Evolutionary conservation across 1,284 basidiomycete species (phyloP).

Genomic region (Anthracocystis setariae): DNA sequence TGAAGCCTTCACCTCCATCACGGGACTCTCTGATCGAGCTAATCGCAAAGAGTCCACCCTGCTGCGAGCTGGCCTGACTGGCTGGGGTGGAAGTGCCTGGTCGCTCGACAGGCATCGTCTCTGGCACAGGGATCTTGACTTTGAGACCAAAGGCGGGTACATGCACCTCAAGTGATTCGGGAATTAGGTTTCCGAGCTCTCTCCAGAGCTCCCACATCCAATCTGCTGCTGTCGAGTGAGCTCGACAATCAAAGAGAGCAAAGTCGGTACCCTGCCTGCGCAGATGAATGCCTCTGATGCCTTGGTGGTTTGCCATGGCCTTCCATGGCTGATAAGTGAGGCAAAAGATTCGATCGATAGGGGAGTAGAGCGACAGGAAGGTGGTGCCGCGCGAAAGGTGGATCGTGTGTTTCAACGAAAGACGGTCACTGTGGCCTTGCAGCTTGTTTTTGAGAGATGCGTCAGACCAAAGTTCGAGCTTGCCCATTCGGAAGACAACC

Average conservation of each 20-base stretch:
- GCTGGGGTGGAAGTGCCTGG: conserved; percentile 16
- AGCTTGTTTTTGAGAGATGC: conserved; percentile 68
- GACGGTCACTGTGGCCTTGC: conserved; percentile 67
- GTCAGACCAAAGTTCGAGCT: conserved; percentile 81
- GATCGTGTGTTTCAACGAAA: conserved; percentile 70
- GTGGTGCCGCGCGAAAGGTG: conserved; percentile 54
- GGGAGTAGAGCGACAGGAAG: conserved; percentile 80
- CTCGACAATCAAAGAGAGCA: conserved; percentile 76
- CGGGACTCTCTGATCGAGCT: conserved; percentile 32
- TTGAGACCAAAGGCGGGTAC: conserved; percentile 73
- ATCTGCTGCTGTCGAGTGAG: conserved; percentile 77
- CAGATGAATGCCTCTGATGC: conserved; percentile 68
- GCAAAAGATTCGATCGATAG: conserved; percentile 81
- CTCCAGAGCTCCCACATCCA: conserved; percentile 86
- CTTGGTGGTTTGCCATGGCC: conserved; percentile 10
- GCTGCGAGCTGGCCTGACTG: conserved; percentile 17
- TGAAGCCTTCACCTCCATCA: conserved; percentile 68
- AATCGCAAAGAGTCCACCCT: conserved; percentile 20
- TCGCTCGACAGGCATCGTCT: conserved; percentile 66
- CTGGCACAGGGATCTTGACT: conserved; percentile 76
- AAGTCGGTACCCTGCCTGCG: conserved; percentile 75
- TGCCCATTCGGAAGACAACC: conserved; percentile 79
- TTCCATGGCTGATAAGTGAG: conserved; percentile 71
- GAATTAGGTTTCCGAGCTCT: conserved; percentile 72
- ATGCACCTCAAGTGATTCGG: conserved; percentile 71